Evolutionary conservation across 2,329 filamentous ascomycete genomes (phyloP).

Genomic region (Beauveria brongniartii): DNA sequence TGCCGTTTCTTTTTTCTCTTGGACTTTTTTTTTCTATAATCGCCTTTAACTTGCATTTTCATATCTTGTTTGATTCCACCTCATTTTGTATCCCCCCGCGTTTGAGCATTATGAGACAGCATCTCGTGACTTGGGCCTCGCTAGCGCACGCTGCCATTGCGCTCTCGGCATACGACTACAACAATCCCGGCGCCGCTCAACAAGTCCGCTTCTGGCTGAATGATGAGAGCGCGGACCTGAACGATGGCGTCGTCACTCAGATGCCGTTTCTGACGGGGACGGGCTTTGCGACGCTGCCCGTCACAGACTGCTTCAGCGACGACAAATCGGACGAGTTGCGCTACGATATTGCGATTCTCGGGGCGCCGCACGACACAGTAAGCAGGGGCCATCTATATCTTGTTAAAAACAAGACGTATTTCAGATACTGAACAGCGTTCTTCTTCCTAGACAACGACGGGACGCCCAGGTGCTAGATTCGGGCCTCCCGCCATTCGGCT

Average conservation of each 20-base stretch:
- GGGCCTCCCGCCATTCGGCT: constrained; percentile 75
- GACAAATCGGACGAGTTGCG: constrained; percentile 8
- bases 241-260: constrained; percentile 14
- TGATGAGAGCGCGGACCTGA: background rate
- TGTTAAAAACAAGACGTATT: no score
- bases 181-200: constrained; percentile 10
- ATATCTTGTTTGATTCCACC: no score
- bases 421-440: no score
- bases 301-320: constrained; percentile 19
- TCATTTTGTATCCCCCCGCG: background rate
- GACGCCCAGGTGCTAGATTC: constrained; percentile 48
- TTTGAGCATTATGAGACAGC: background rate
- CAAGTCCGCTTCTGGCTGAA: constrained; percentile 16
- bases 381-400: background rate
- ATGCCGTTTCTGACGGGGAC: constrained; percentile 14
- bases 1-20: background rate
- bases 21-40: background rate
- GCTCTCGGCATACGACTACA: constrained; percentile 7
- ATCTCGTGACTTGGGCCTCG: background rate
- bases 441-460: constrained; percentile 15
- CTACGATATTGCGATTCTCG: constrained; percentile 23
- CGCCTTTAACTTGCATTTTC: no score
- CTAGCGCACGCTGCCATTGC: background rate
- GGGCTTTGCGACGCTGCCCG: constrained; percentile 19
- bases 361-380: constrained; percentile 23